Conservation (phyloP, 805 yeast genomes). For the Ogataea chonburiensis region DNA sequence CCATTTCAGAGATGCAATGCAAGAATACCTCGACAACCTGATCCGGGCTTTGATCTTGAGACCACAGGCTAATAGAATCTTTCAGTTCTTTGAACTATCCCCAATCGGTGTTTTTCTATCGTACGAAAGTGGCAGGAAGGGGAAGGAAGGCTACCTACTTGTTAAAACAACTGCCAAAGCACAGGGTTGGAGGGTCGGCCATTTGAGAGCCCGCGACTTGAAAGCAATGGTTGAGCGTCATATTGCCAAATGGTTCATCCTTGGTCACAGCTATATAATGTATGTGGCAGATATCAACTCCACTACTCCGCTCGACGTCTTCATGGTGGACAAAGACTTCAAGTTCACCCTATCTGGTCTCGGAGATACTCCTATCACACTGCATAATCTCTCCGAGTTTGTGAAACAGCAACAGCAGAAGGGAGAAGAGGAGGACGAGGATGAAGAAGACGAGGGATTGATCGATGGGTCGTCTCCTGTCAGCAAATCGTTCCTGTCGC, state of each 20-base stretch:
- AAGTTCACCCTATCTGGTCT: conserved; percentile 51
- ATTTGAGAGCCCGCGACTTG: conserved; percentile 73
- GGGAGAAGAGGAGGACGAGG: conserved; percentile 42
- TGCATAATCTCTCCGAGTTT: conserved; percentile 19
- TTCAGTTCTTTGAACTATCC: conserved; percentile 87
- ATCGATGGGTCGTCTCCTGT: conserved; percentile 24
- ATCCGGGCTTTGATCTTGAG: conserved; percentile 59
- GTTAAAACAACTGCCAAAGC: conserved; percentile 80
- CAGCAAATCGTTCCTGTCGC: conserved; percentile 50
- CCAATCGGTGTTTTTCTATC: conserved; percentile 82
- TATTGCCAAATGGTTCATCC: conserved; percentile 87
- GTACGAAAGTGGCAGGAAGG: conserved; percentile 75
- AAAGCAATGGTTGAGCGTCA: conserved; percentile 88
- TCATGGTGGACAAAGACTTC: conserved; percentile 79
- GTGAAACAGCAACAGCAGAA: conserved; percentile 19
- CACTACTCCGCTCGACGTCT: conserved; percentile 88
- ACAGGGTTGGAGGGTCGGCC: conserved; percentile 96
- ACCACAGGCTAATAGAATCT: conserved; percentile 78
- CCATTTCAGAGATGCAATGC: conserved; percentile 48
- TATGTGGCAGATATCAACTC: conserved; percentile 84
- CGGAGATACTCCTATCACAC: conserved; percentile 28
- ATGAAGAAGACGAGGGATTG: conserved; percentile 29
- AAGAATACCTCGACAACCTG: conserved; percentile 64
- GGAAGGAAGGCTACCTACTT: conserved; percentile 85
- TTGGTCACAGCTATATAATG: conserved; percentile 80